These are phyloP conservation scores for Plectranthus barbatus DNA, from an alignment of 257 asterid species.

Conservation along the genomic window DNA sequence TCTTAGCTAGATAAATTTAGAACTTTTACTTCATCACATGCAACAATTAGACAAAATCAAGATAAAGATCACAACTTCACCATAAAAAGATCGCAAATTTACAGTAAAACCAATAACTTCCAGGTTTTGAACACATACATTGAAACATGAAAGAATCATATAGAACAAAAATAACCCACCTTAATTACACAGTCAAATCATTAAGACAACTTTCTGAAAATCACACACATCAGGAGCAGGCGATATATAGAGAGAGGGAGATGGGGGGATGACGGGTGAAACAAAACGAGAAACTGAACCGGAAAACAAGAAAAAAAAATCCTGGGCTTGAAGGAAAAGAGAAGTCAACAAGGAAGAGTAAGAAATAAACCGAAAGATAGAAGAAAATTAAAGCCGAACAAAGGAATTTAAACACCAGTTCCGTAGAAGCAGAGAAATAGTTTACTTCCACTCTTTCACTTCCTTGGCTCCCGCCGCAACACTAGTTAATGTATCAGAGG, in stretches of 20 bases:
- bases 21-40: constrained; percentile 15
- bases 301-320: background rate
- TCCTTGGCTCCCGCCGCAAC: constrained; percentile 74
- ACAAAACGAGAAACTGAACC: background rate
- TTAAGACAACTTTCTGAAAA: background rate
- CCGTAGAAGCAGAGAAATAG: constrained; percentile 79
- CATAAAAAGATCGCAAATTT: constrained; percentile 18
- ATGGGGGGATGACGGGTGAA: no score
- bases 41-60: constrained; percentile 18
- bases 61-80: constrained; percentile 26
- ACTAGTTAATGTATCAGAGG: constrained; percentile 17
- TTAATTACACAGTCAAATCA: constrained; percentile 15
- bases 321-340: constrained; percentile 15
- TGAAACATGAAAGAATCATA: constrained; percentile 7
- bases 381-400: background rate
- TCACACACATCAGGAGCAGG: no score
- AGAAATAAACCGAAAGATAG: background rate
- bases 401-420: constrained; percentile 27
- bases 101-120: constrained; percentile 2
- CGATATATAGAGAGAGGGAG: no score
- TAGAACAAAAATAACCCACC: constrained; percentile 29
- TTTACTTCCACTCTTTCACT: constrained; percentile 84
- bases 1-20: background rate
- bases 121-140: constrained; percentile 20
- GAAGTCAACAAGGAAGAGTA: constrained; percentile 13